Conservation (phyloP, 495 filamentous ascomycete species). For the Sabuloglossum arenarium region DNA sequence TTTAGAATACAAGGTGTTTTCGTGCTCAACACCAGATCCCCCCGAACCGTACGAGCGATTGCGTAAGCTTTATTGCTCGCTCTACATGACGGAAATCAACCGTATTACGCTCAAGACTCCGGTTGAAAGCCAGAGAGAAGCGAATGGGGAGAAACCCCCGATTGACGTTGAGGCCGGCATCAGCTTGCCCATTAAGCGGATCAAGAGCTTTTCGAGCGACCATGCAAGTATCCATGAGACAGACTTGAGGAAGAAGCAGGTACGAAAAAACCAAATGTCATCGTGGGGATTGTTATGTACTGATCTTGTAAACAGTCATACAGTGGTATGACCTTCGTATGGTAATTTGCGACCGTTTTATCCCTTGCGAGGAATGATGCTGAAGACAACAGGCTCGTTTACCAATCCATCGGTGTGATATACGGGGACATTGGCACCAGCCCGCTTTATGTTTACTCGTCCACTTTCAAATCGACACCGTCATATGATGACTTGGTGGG, state of each 20-base stretch:
- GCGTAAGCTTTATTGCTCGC: not conserved
- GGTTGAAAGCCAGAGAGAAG: no score
- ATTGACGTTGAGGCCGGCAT: not conserved
- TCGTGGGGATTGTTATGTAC: not conserved
- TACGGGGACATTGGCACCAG: constrained; percentile 64
- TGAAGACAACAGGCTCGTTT: constrained; percentile 26
- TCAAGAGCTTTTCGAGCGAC: not conserved
- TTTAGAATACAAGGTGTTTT: not conserved
- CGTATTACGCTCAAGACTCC: not conserved
- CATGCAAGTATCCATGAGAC: not conserved
- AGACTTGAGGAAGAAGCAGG: not conserved
- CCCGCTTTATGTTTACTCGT: constrained; percentile 53
- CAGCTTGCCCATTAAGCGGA: not conserved
- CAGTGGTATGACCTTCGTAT: not conserved
- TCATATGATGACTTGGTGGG: constrained; percentile 41
- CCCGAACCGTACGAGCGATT: not conserved
- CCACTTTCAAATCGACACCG: constrained; percentile 38
- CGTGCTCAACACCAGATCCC: not conserved
- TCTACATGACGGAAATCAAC: not conserved
- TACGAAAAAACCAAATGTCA: not conserved
- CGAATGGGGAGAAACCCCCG: no score
- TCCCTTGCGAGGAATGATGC: not conserved
- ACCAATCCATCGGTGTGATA: constrained; percentile 51
- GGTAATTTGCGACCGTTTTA: not conserved
- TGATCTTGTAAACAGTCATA: not conserved